These are phyloP conservation scores for Jasminum sambac DNA, from an alignment of 257 asterid species.

Conservation along the genomic window DNA sequence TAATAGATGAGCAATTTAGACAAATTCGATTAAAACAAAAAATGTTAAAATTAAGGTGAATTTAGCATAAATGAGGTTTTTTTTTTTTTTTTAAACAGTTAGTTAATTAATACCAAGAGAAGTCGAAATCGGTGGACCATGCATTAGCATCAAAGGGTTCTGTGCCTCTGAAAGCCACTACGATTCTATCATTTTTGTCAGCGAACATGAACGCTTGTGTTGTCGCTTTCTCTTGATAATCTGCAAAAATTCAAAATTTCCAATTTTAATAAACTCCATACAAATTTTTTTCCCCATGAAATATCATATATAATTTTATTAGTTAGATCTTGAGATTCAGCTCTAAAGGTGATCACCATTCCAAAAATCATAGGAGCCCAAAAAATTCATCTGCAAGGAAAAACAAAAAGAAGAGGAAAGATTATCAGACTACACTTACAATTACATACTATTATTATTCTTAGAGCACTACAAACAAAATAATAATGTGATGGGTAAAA, in stretches of 20 bases:
- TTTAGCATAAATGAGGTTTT: too few relatives aligned
- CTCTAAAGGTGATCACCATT: slow-evolving; percentile 28
- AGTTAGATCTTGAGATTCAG: background rate
- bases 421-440: background rate
- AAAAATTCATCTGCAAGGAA: slow-evolving; percentile 43
- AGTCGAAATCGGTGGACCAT: slow-evolving; percentile 49
- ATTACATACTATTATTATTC: too few relatives aligned
- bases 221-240: slow-evolving; percentile 42
- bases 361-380: slow-evolving; percentile 44
- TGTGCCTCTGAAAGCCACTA: slow-evolving; percentile 46
- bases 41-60: too few relatives aligned
- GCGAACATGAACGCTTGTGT: slow-evolving; percentile 48
- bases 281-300: too few relatives aligned
- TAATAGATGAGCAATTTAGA: too few relatives aligned
- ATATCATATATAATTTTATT: too few relatives aligned
- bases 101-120: slow-evolving; percentile 34
- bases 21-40: too few relatives aligned
- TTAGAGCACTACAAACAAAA: too few relatives aligned
- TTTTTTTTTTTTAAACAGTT: background rate
- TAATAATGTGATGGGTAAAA: too few relatives aligned
- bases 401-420: background rate
- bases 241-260: slow-evolving; percentile 19
- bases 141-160: slow-evolving; percentile 47
- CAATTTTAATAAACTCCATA: too few relatives aligned
- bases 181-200: slow-evolving; percentile 30